Evolutionary conservation across 495 filamentous ascomycete genomes (phyloP), one percentile per base, ranked within the genome.

Genomic region (Saxispiralis lemnorum): DNA sequence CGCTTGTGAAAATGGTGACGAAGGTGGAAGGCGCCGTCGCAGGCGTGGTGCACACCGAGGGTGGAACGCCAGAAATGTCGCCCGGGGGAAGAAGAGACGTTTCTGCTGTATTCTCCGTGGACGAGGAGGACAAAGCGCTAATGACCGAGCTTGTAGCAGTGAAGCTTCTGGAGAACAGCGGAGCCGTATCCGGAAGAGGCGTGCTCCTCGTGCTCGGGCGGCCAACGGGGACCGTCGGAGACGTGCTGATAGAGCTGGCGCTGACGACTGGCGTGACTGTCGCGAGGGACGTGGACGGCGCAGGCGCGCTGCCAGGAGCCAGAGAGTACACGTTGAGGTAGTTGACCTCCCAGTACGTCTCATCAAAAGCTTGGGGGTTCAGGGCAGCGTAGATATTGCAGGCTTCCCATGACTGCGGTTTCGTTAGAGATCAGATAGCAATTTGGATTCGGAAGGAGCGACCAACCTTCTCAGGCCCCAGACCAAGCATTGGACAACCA

Each of bases 301-400:
- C 14, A 2, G 44, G 20, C 7, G 33, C 16, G n/a, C 20, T 9
- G n/a, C 15, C 43, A 1, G 39, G 16, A 1, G 19, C 16, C 11
- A 30, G 38, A 14, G 48, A 54, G 39, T 55, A 63, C 11, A 63
- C 51, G 33, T 56, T 56, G 38, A 62, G 49, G 28, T 44, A 57
- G 35, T 52, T 57, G 42, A 63, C 56, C 28, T 45, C 35, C 58
- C 58, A 62, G 49, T 57, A 62, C 5, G 54, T 39, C 7, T 60
- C 39, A 17, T 15, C 39, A 49, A 61, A 63, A 12, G 51, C 52
- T 9, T 44, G 19, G 16, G 60, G 60, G 47, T 59, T 61, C 17
- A 43, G 28, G 2, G 48, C 59, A 7, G 60, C 57, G 40, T 48
- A 61, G 16, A 54, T 41, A 30, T 55, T 52, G 48, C 60, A 63